Evolutionary conservation across 352 stramenopile species (phyloP).

Genomic region (Phytophthora sp.): DNA sequence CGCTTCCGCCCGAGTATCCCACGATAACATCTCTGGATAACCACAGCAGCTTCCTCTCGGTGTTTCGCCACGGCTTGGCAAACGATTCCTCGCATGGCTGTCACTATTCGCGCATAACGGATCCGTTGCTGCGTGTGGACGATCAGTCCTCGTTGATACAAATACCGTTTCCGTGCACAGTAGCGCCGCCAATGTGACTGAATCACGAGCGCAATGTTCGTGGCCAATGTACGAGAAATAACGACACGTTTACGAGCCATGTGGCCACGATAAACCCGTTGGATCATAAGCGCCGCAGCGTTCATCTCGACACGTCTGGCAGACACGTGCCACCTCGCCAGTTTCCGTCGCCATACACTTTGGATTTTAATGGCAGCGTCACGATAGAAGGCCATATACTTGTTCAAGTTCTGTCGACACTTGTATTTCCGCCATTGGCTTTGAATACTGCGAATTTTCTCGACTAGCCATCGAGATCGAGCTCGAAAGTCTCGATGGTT

Average conservation of each 20-base stretch:
- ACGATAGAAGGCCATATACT: slow-evolving; percentile 51
- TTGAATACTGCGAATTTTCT: slow-evolving; percentile 62
- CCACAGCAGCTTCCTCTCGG: slow-evolving; percentile 34
- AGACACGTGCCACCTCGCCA: slow-evolving; percentile 39
- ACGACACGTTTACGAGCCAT: slow-evolving; percentile 35
- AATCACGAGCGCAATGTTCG: slow-evolving; percentile 36
- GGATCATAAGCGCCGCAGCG: slow-evolving; percentile 40
- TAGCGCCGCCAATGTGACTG: slow-evolving; percentile 53
- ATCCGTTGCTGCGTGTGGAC: slow-evolving; percentile 47
- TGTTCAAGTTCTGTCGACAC: slow-evolving; percentile 37
- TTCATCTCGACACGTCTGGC: slow-evolving; percentile 40
- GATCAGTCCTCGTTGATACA: slow-evolving; percentile 35
- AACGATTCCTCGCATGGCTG: slow-evolving; percentile 35
- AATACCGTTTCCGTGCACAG: slow-evolving; percentile 29
- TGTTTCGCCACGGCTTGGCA: slow-evolving; percentile 34
- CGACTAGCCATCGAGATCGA: slow-evolving; percentile 54
- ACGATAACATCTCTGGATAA: slow-evolving; percentile 57
- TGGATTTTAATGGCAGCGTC: slow-evolving; percentile 46
- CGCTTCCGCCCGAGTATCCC: slow-evolving; percentile 56
- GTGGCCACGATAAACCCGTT: slow-evolving; percentile 52
- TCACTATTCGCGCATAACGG: slow-evolving; percentile 45
- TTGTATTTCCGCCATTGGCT: slow-evolving; percentile 61
- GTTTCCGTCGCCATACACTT: slow-evolving; percentile 50
- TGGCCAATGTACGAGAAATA: slow-evolving; percentile 37
- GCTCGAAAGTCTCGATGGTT: slow-evolving; percentile 39